phyloP scores from a whole-genome alignment of 345 rosid genomes.

The Dovyalis caffra region DNA sequence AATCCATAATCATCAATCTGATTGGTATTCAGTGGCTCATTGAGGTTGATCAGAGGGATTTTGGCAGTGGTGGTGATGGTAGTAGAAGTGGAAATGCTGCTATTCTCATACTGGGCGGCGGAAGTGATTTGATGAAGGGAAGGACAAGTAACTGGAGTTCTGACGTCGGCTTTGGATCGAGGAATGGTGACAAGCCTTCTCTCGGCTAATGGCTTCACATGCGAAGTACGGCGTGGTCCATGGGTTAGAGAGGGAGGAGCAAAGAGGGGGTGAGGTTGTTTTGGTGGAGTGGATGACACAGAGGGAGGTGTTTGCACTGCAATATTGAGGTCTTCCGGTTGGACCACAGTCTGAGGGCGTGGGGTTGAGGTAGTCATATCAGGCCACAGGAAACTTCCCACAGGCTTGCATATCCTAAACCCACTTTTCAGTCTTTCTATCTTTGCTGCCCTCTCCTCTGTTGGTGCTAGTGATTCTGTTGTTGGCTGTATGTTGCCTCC shows the following conservation, averaged over 20 bases:
- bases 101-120: slow-evolving; percentile 5
- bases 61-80: not conserved
- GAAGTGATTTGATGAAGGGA: slow-evolving; percentile 10
- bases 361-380: slow-evolving; percentile 34
- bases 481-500: slow-evolving; percentile 19
- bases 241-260: slow-evolving; percentile 10
- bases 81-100: not conserved
- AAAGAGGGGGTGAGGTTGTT: slow-evolving; percentile 5
- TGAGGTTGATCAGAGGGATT: slow-evolving; percentile 42
- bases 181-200: slow-evolving; percentile 28
- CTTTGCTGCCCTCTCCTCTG: slow-evolving; percentile 47
- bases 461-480: slow-evolving; percentile 10
- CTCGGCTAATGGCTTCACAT: slow-evolving; percentile 53
- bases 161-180: slow-evolving; percentile 18
- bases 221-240: slow-evolving; percentile 26
- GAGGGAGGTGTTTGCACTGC: slow-evolving; percentile 42
- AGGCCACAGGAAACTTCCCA: slow-evolving; percentile 78
- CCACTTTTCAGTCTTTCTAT: slow-evolving; percentile 66
- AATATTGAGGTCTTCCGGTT: slow-evolving; percentile 29
- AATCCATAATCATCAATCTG: slow-evolving; percentile 19
- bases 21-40: slow-evolving; percentile 30
- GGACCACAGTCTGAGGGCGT: slow-evolving; percentile 32
- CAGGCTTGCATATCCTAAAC: slow-evolving; percentile 81
- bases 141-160: slow-evolving; percentile 20
- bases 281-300: slow-evolving; percentile 39